phyloP scores from a whole-genome alignment of 495 filamentous ascomycete species.

The Neurospora intermedia region DNA sequence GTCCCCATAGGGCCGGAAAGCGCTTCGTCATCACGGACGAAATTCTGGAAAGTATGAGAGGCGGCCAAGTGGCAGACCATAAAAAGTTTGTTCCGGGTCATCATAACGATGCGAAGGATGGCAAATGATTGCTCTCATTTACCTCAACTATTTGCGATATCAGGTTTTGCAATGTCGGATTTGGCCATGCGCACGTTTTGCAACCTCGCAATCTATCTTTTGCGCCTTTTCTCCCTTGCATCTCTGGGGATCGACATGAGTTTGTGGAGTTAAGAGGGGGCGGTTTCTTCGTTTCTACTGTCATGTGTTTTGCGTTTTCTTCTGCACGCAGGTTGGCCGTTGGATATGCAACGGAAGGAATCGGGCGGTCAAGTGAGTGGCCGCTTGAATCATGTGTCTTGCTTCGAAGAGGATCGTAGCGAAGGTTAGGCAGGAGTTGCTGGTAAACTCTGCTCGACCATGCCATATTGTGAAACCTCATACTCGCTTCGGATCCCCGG shows the following conservation, averaged over 20 bases:
- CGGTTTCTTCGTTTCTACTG: not conserved
- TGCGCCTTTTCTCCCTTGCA: not conserved
- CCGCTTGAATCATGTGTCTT: not conserved
- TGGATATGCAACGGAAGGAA: not conserved
- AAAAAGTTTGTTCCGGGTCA: not conserved
- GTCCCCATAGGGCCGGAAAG: not conserved
- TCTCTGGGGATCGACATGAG: not conserved
- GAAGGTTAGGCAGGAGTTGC: not conserved
- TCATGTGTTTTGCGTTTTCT: not conserved
- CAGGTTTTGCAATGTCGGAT: not conserved
- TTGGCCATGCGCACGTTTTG: not conserved
- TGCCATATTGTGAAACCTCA: not conserved
- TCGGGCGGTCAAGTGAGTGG: not conserved
- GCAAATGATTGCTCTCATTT: not conserved
- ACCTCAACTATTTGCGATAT: not conserved
- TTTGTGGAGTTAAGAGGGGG: not conserved
- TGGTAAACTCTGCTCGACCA: not conserved
- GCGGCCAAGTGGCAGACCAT: not conserved
- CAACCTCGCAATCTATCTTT: not conserved
- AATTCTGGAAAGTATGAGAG: not conserved
- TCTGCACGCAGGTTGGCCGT: not conserved
- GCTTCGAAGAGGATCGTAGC: not conserved
- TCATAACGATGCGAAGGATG: not conserved
- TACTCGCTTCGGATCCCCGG: not conserved
- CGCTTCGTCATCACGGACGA: not conserved